phyloP scores from a whole-genome alignment of 2,329 filamentous ascomycete genomes.

The Hirsutella thompsonii region DNA sequence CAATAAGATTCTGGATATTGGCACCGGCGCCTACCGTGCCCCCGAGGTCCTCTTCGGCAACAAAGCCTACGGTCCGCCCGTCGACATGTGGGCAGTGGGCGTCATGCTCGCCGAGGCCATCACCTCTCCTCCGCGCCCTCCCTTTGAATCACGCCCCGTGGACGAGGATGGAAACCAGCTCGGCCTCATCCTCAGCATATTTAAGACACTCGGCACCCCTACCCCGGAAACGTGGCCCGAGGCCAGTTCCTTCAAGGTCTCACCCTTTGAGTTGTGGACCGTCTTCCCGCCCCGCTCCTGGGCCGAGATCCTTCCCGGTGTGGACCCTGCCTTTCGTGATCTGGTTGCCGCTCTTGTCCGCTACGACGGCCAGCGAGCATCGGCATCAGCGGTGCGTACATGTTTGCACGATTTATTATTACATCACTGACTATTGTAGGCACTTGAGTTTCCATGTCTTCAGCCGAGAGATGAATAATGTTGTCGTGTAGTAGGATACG shows the following conservation, averaged over 20 bases:
- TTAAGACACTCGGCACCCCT: slow-evolving; percentile 82
- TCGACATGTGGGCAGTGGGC: slow-evolving; percentile 87
- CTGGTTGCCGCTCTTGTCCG: slow-evolving; percentile 56
- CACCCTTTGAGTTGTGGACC: slow-evolving; percentile 85
- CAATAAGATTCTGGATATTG: slow-evolving; percentile 80
- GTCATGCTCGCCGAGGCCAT: slow-evolving; percentile 70
- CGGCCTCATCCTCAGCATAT: slow-evolving; percentile 81
- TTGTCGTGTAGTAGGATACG: too few relatives aligned
- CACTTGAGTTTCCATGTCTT: slow-evolving; percentile 10
- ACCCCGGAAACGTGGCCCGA: slow-evolving; percentile 74
- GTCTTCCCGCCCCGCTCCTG: slow-evolving; percentile 57
- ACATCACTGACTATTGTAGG: slow-evolving; percentile 6
- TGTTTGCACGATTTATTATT: background rate
- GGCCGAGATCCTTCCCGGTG: slow-evolving; percentile 54
- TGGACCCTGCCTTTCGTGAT: slow-evolving; percentile 44
- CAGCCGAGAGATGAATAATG: background rate
- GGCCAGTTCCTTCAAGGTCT: slow-evolving; percentile 49
- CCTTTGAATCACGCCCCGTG: slow-evolving; percentile 67
- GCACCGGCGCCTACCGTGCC: slow-evolving; percentile 80
- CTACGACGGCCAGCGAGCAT: slow-evolving; percentile 59
- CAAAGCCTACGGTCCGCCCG: slow-evolving; percentile 51
- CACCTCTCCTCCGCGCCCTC: slow-evolving; percentile 37
- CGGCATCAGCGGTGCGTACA: slow-evolving; percentile 37
- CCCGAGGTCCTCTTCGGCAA: slow-evolving; percentile 86
- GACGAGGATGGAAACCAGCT: slow-evolving; percentile 83